Percentiles rank a stretch among this genome's conserved stretches.
phyloP scores from a whole-genome alignment of 257 asterid species.

The Primulina tabacum region DNA sequence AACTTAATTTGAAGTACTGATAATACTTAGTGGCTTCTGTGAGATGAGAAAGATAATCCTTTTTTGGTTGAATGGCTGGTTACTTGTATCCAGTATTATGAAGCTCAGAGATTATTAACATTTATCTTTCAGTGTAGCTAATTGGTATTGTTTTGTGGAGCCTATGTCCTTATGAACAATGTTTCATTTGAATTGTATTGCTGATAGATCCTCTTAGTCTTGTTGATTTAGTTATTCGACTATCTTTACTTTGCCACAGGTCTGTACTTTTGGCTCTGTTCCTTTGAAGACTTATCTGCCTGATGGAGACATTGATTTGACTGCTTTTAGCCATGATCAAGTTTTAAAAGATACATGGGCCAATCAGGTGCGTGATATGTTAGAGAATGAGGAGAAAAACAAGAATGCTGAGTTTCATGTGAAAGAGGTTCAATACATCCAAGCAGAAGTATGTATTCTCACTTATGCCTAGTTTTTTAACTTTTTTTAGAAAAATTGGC shows the following conservation, averaged over 20 bases:
- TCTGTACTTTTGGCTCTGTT: slow-evolving; percentile 84
- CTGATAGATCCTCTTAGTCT: slow-evolving; percentile 4
- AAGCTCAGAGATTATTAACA: slow-evolving; percentile 11
- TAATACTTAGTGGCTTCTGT: slow-evolving; percentile 15
- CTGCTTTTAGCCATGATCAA: slow-evolving; percentile 71
- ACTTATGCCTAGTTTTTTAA: not conserved
- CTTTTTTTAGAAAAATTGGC: not conserved
- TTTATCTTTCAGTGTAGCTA: not conserved
- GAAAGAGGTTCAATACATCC: slow-evolving; percentile 98
- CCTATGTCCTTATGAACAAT: slow-evolving; percentile 6
- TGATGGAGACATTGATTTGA: slow-evolving; percentile 90
- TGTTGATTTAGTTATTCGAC: slow-evolving; percentile 1
- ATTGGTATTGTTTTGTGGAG: slow-evolving; percentile 12
- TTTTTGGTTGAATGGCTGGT: slow-evolving; percentile 13
- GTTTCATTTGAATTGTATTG: not conserved
- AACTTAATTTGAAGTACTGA: not conserved
- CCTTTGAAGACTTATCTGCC: slow-evolving; percentile 94
- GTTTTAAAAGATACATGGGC: slow-evolving; percentile 88
- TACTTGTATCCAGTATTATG: slow-evolving; percentile 1
- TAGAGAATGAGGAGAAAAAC: slow-evolving; percentile 85
- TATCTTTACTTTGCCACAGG: slow-evolving; percentile 39
- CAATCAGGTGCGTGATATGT: slow-evolving; percentile 76
- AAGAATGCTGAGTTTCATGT: slow-evolving; percentile 90
- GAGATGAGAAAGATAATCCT: slow-evolving; percentile 5
- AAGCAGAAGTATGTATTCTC: slow-evolving; percentile 72